Evolutionary conservation across 768 basidiomycete genomes (phyloP).

Genomic region (Amanita polypyramis): DNA sequence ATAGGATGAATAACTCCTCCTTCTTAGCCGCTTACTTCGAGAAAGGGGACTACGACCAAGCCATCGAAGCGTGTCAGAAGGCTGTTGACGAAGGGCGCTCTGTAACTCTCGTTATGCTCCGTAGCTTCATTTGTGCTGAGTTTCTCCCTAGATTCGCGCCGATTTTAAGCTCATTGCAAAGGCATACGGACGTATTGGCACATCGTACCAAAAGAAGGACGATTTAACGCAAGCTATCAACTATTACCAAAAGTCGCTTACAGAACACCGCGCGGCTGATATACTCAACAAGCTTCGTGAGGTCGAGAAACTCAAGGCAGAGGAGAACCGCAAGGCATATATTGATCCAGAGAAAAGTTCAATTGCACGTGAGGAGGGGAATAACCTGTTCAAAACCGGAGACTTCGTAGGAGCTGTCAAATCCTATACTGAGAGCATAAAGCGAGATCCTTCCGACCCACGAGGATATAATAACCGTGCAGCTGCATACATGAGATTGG

Average conservation of each 20-base stretch:
- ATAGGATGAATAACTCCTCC: background rate
- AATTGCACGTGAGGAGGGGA: slow-evolving; percentile 84
- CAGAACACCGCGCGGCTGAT: slow-evolving; percentile 94
- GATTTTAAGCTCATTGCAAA: slow-evolving; percentile 96
- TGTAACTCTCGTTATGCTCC: slow-evolving; percentile 25
- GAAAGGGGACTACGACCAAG: slow-evolving; percentile 83
- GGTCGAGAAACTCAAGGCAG: slow-evolving; percentile 66
- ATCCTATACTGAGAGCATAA: slow-evolving; percentile 91
- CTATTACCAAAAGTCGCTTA: slow-evolving; percentile 86
- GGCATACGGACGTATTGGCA: slow-evolving; percentile 84
- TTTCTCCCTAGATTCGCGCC: slow-evolving; percentile 50
- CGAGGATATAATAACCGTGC: slow-evolving; percentile 97
- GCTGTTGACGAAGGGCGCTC: slow-evolving; percentile 93
- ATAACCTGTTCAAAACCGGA: slow-evolving; percentile 82
- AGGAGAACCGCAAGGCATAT: slow-evolving; percentile 74
- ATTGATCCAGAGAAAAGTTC: slow-evolving; percentile 80
- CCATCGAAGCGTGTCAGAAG: slow-evolving; percentile 87
- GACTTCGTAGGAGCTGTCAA: slow-evolving; percentile 90
- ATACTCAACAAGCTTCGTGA: slow-evolving; percentile 85
- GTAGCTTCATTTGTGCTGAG: background rate
- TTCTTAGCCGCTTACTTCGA: slow-evolving; percentile 82
- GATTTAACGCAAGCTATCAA: slow-evolving; percentile 76
- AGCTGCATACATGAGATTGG: slow-evolving; percentile 93
- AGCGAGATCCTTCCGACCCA: slow-evolving; percentile 84
- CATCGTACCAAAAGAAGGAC: slow-evolving; percentile 71